Percentiles rank a stretch among this genome's conserved stretches.
Conservation (phyloP, 257 asterid species). For the Agastache rugosa region DNA sequence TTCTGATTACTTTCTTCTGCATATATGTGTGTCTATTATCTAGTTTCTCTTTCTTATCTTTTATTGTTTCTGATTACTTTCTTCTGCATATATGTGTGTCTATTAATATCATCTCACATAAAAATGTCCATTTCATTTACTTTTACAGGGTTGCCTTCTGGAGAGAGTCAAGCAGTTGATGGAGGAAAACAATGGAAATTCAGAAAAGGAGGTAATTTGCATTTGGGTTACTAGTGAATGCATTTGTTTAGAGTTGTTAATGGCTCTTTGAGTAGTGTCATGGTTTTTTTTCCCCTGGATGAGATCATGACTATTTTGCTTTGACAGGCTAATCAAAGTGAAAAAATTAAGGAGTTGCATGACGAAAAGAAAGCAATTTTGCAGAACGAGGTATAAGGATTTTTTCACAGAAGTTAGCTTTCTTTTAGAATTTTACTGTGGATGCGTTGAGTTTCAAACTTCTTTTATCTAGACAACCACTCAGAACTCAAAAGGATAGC, state of each 20-base stretch:
- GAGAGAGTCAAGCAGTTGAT: conserved; percentile 54
- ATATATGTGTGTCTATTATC: too few species aligned
- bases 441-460: background rate
- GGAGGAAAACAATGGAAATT: conserved; percentile 51
- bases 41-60: background rate
- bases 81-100: background rate
- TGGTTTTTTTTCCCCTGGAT: background rate
- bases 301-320: conserved; percentile 25
- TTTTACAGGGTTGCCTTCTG: conserved; percentile 52
- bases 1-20: background rate
- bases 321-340: conserved; percentile 52
- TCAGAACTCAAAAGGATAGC: conserved; percentile 27
- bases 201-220: conserved; percentile 60
- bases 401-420: conserved; percentile 25
- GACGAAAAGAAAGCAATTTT: conserved; percentile 48
- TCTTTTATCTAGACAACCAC: conserved; percentile 26
- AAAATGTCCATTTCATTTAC: conserved; percentile 7
- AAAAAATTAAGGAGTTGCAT: conserved; percentile 48
- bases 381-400: conserved; percentile 53
- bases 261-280: conserved; percentile 23
- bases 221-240: conserved; percentile 9
- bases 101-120: background rate
- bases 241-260: conserved; percentile 22
- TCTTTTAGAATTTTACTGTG: conserved; percentile 22
- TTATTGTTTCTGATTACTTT: background rate